Percentiles rank a stretch among this genome's conserved stretches.
Conservation (phyloP, 164 flowering plant species). For the Umbellularia californica region DNA sequence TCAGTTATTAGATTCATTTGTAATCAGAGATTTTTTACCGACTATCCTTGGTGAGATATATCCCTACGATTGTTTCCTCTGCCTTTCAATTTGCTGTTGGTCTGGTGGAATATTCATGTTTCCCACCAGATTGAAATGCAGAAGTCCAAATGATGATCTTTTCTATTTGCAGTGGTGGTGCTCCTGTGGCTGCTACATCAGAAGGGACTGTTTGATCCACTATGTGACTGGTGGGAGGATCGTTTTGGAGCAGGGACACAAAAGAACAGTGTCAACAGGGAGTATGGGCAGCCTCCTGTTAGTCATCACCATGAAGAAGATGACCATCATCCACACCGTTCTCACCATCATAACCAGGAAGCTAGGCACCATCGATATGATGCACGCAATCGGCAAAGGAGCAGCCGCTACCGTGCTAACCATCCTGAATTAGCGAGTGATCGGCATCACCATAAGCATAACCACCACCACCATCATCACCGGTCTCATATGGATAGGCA, state of each 20-base stretch:
- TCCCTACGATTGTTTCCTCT: background rate
- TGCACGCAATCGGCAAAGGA: conserved; percentile 26
- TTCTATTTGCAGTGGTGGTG: conserved; percentile 51
- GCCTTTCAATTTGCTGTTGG: background rate
- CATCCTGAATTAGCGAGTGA: background rate
- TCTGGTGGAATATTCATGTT: too few species aligned
- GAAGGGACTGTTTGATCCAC: conserved; percentile 78
- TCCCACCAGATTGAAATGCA: too few species aligned
- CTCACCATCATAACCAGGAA: conserved; percentile 30
- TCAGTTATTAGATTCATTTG: background rate
- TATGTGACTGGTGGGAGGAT: conserved; percentile 94
- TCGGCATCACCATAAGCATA: conserved; percentile 23
- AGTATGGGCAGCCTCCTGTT: conserved; percentile 19
- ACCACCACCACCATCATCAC: conserved; percentile 38
- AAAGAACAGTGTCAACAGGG: conserved; percentile 9
- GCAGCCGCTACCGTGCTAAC: conserved; percentile 14
- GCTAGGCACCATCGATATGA: conserved; percentile 31
- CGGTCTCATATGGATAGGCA: conserved; percentile 51
- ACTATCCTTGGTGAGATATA: background rate
- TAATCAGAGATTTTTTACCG: too few species aligned
- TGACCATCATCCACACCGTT: conserved; percentile 13
- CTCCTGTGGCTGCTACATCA: conserved; percentile 86
- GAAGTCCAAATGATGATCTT: background rate
- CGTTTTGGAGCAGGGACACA: conserved; percentile 24
- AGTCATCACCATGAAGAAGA: conserved; percentile 19